Base-by-base conservation (phyloP, 257 asterid species). In the Solanum arcanum region DNA sequence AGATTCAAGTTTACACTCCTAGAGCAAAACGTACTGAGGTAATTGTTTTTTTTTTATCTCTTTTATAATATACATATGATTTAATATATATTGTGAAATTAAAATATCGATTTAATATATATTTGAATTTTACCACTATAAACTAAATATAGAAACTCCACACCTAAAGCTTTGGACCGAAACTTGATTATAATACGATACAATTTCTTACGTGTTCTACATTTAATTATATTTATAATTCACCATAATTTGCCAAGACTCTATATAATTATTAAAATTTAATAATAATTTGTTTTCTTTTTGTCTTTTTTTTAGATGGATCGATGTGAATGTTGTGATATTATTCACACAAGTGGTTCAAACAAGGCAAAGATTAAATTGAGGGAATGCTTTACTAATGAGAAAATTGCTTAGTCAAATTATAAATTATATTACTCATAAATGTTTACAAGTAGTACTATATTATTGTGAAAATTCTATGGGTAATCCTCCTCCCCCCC, bases 311-410 rank as follows among this genome's bases (percentile, higher is more conserved):
- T 41, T 27, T 62, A 93, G 97, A 83, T 85, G 29, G 93, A 91
- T 84, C 86, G 95, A 86, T 73, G 93, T 10, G 96, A 94, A 83
- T 94, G 95, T 6, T 94, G 98, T 76, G 94, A 94, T 75, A 47
- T 92, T 49, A 49, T 87, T 25, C 64, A 87, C 8, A 84, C 88
- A 75, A 62, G 70, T 2, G 89, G 83, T 14, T 62, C 39, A 46
- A 87, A 81, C 37, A 87, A 88, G 37, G 93, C 91, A 4, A 88
- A 80, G 20, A 69, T 94, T 14, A 93, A 84, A 83, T 89, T 90
- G 46, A 91, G 95, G 85, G 93, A 91, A 85, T 94, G 97, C 86
- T 42, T 42, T 49, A 31, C 86, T 12, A 90, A 88, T 80, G 97
- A 94, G 91, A 87, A 91, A 7, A 87, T 94, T 23, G 97, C 97